Evolutionary conservation across 2,329 filamentous ascomycete species (phyloP).

Genomic region (Cylindrodendrum hubeiense): DNA sequence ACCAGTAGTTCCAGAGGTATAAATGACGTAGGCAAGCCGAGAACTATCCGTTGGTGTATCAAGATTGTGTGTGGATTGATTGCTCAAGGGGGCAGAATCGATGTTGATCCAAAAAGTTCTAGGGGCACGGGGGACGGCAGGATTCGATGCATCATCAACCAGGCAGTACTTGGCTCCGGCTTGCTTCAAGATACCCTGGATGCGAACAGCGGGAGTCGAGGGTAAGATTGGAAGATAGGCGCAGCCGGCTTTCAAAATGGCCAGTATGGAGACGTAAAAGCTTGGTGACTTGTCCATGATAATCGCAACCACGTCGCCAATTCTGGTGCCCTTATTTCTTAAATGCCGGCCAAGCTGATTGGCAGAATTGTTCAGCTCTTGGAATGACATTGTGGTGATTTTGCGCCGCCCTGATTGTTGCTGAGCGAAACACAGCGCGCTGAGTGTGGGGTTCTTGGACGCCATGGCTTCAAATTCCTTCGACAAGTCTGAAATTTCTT

Average conservation of each 20-base stretch:
- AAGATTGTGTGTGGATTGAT: slow-evolving; percentile 53
- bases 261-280: slow-evolving; percentile 81
- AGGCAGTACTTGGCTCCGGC: slow-evolving; percentile 64
- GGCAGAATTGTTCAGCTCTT: slow-evolving; percentile 70
- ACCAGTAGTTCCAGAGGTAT: slow-evolving; percentile 87
- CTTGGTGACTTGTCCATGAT: slow-evolving; percentile 81
- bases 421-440: slow-evolving; percentile 75
- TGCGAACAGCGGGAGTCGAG: slow-evolving; percentile 73
- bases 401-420: slow-evolving; percentile 42
- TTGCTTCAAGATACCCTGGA: slow-evolving; percentile 72
- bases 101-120: slow-evolving; percentile 50
- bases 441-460: slow-evolving; percentile 58
- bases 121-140: slow-evolving; percentile 24
- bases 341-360: slow-evolving; percentile 73
- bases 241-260: slow-evolving; percentile 78
- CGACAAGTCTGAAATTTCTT: slow-evolving; percentile 59
- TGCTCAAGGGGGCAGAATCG: slow-evolving; percentile 40
- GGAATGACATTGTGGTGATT: slow-evolving; percentile 69
- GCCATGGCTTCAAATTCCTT: slow-evolving; percentile 68
- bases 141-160: slow-evolving; percentile 48
- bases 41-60: slow-evolving; percentile 55
- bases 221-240: slow-evolving; percentile 86
- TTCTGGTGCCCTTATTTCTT: slow-evolving; percentile 55
- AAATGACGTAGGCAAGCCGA: slow-evolving; percentile 80
- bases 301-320: slow-evolving; percentile 75